Evolutionary conservation across 163 green algal species (phyloP), one percentile per base, ranked within the genome.

Genomic region (Prototheca cutis): DNA sequence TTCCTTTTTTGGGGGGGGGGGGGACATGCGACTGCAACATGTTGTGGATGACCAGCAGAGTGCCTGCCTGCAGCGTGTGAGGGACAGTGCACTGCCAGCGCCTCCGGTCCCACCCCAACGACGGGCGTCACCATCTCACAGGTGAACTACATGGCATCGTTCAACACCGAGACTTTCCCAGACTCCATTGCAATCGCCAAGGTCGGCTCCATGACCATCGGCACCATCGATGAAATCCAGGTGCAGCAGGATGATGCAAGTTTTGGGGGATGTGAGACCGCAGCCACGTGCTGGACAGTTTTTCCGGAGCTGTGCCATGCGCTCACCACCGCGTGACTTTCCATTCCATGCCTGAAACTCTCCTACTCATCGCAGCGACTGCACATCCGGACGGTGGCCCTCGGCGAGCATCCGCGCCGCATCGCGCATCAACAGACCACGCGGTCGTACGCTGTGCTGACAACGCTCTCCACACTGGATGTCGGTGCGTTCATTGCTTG

Each of bases 371-470:
- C 48, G 55, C 61, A 97, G 80, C 95, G 95, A 73, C 83, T 99
- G 66, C 93, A 99, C 75, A 86, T 98, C 33, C 76, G 87, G 25
- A 87, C 78, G 0, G 81, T 97, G 32, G 82, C 87, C 25, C 76
- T 98, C 40, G 77, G 82, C 8, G 90, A 96, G 75, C 89, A 96
- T 78, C 83, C 90, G 32, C 74, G 93, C 13, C 75, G 92, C 25
- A 90, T 98, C 13, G 80, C 81, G 23, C 87, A 97, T 69, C 78
- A 91, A 62, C 67, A 74, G n/a, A 33, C 63, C n/a, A 72, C 69
- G 10, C 62, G 58, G 40, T 79, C 78, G 17, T 80, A 81, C 39
- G 58, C 55, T 1, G 59, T 80, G 30, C 58, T 64, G 0, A 62
- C 51, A 30, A 64, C 59, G 7, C 45, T 65, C 21, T 54, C 59